phyloP scores from a whole-genome alignment of 2,329 filamentous ascomycete species.

The Neurospora sp. region DNA sequence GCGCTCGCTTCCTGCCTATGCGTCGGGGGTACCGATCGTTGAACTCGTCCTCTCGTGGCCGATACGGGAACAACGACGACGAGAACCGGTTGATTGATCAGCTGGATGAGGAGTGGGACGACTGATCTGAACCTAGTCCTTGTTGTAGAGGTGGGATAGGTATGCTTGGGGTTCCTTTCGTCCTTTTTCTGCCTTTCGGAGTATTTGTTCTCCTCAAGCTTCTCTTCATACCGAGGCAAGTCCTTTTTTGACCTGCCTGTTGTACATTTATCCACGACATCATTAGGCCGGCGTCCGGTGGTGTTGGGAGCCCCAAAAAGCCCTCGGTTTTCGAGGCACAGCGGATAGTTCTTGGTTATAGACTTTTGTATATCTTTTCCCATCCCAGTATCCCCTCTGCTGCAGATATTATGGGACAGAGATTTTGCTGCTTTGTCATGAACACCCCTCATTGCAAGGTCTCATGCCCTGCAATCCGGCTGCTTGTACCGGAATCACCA shows the following conservation, averaged over 20 bases:
- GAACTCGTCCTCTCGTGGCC: slow-evolving; percentile 40
- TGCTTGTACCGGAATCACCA: background rate
- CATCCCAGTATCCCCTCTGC: background rate
- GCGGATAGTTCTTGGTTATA: background rate
- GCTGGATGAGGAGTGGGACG: slow-evolving; percentile 85
- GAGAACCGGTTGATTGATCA: slow-evolving; percentile 94
- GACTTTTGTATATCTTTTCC: background rate
- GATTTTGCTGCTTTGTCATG: background rate
- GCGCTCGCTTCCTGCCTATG: slow-evolving; percentile 54
- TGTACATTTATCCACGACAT: background rate
- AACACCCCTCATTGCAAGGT: background rate
- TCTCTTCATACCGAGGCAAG: background rate
- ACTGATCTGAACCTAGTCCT: fast-evolving
- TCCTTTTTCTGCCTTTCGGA: background rate
- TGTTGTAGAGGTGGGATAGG: background rate
- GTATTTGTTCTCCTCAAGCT: background rate
- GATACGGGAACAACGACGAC: slow-evolving; percentile 54
- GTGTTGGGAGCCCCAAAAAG: background rate
- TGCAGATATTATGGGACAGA: background rate
- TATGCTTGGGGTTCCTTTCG: background rate
- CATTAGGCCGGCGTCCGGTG: background rate
- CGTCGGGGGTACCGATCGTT: slow-evolving; percentile 60
- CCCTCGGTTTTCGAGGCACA: background rate
- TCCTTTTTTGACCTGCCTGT: background rate
- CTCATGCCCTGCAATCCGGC: background rate